Percentiles rank a stretch among this genome's conserved stretches.
These are phyloP conservation scores for Dactylorhiza incarnata DNA, from an alignment of 106 monocot species.

Conservation along the genomic window DNA sequence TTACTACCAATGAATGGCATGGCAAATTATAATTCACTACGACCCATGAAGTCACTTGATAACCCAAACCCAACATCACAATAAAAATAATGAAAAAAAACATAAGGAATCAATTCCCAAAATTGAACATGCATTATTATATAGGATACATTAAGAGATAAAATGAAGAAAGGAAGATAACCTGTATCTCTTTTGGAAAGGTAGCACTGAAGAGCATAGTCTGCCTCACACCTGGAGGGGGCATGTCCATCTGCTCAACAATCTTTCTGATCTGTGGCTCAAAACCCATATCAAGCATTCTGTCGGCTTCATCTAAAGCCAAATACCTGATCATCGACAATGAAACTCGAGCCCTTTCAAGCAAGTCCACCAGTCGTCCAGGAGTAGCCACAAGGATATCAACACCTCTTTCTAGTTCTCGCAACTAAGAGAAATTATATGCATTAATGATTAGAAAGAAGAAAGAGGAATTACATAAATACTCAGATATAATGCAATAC, in stretches of 20 bases:
- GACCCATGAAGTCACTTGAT: neutral
- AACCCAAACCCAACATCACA: neutral
- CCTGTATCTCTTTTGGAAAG: conserved; percentile 54
- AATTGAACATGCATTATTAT: neutral
- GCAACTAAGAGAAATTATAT: conserved; percentile 19
- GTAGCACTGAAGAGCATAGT: conserved; percentile 68
- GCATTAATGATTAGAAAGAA: neutral
- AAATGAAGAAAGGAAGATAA: conserved; percentile 6
- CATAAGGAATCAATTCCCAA: neutral
- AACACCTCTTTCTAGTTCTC: conserved; percentile 48
- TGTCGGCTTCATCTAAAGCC: conserved; percentile 50
- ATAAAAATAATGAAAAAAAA: neutral
- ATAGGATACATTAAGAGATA: too few species aligned
- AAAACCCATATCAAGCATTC: conserved; percentile 67
- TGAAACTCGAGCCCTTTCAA: conserved; percentile 46
- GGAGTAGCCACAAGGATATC: conserved; percentile 61
- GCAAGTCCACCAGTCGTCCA: conserved; percentile 45
- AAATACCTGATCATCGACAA: conserved; percentile 47
- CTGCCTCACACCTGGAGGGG: conserved; percentile 41
- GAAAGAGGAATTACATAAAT: neutral
- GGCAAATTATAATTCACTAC: neutral
- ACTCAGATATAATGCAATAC: too few species aligned
- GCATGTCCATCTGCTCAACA: conserved; percentile 60
- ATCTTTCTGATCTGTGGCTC: conserved; percentile 55
- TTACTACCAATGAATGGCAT: neutral